phyloP scores from a whole-genome alignment of 306 rosid species.

The Inga oerstediana region DNA sequence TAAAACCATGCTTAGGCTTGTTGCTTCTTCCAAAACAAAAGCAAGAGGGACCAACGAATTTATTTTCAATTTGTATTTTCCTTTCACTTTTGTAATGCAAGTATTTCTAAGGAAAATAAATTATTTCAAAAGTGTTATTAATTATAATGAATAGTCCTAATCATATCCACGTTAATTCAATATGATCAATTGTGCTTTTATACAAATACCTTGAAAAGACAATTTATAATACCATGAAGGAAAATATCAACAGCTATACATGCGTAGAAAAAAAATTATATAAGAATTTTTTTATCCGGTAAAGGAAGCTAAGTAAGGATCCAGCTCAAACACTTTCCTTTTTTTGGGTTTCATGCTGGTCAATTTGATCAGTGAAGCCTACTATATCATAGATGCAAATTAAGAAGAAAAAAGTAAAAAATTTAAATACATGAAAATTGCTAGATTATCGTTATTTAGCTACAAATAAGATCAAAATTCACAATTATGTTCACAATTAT shows the following conservation, averaged over 20 bases:
- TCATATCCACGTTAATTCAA: not conserved
- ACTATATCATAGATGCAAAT: not conserved
- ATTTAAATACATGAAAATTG: not conserved
- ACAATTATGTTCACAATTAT: not conserved
- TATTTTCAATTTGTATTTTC: no score
- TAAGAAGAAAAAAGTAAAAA: not conserved
- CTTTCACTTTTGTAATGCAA: not conserved
- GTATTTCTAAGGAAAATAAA: not conserved
- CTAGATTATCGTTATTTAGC: not conserved
- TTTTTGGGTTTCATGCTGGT: not conserved
- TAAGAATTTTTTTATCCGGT: not conserved
- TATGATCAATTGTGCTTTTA: not conserved
- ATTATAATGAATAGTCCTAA: not conserved
- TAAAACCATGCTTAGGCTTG: no score
- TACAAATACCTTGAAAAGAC: not conserved
- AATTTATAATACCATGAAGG: not conserved
- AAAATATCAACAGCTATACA: not conserved
- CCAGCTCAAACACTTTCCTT: not conserved
- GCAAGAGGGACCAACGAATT: not conserved
- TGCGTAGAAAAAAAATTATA: not conserved
- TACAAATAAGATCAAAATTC: not conserved
- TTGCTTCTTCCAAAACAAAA: not conserved
- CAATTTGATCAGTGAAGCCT: not conserved
- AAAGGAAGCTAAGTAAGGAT: not conserved
- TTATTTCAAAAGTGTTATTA: not conserved